These are phyloP conservation scores for Cryptococcus amylolentus DNA, from an alignment of 1,284 basidiomycete genomes.

Conservation along the genomic window DNA sequence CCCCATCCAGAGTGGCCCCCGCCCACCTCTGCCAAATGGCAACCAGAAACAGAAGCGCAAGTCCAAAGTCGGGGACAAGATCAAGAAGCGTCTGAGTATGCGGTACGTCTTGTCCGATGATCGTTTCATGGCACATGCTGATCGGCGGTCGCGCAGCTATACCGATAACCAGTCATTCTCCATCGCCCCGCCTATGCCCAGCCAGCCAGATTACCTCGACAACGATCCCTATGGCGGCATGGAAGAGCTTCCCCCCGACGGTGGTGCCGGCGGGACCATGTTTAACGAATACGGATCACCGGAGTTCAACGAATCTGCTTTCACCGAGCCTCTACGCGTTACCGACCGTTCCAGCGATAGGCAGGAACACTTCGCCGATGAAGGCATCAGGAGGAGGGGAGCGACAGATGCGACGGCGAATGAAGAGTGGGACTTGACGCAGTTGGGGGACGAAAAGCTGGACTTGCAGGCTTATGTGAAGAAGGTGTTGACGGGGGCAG, in stretches of 20 bases:
- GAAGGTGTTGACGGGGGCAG: constrained; percentile 45
- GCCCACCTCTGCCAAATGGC: constrained; percentile 18
- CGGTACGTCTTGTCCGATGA: constrained; percentile 53
- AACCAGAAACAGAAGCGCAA: constrained; percentile 49
- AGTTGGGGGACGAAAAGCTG: constrained; percentile 70
- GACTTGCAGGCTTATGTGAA: constrained; percentile 57
- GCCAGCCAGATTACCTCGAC: constrained; percentile 23
- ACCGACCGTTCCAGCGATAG: not conserved
- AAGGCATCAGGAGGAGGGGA: constrained; percentile 32
- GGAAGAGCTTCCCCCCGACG: constrained; percentile 19
- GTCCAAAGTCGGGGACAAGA: constrained; percentile 82
- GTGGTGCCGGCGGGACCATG: constrained; percentile 18
- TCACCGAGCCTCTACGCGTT: constrained; percentile 4
- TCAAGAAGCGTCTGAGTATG: constrained; percentile 88
- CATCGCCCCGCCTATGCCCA: constrained; percentile 57
- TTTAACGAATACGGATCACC: constrained; percentile 31
- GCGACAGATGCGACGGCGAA: constrained; percentile 36
- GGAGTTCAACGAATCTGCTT: constrained; percentile 23
- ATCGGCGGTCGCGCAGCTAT: constrained; percentile 21
- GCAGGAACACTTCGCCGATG: constrained; percentile 17
- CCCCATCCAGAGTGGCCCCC: constrained; percentile 5
- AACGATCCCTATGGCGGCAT: constrained; percentile 35
- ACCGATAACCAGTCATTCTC: constrained; percentile 23
- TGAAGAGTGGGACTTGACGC: constrained; percentile 57
- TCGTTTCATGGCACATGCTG: not conserved